phyloP scores from a whole-genome alignment of 129 eudicot genomes.

The Saussurea involucrata region DNA sequence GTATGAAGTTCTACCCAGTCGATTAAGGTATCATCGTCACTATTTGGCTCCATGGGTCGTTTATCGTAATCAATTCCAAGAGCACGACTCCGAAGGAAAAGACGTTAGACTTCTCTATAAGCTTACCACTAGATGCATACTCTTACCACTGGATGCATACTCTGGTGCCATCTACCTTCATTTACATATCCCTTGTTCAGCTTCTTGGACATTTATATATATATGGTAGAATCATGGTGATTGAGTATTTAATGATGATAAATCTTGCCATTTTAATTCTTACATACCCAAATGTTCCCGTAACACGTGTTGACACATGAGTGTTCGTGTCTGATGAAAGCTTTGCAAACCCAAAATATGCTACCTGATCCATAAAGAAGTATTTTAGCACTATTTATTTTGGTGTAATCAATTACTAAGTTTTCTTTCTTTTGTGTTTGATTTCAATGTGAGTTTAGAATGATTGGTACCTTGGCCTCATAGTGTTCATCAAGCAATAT shows the following conservation, averaged over 20 bases:
- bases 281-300: constrained; percentile 85
- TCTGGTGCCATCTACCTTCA: constrained; percentile 77
- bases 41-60: constrained; percentile 44
- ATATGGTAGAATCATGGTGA: constrained; percentile 1
- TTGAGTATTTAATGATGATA: not conserved
- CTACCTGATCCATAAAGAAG: constrained; percentile 40
- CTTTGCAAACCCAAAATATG: constrained; percentile 84
- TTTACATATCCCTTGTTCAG: not conserved
- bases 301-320: constrained; percentile 79
- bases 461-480: constrained; percentile 50
- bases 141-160: constrained; percentile 73
- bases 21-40: constrained; percentile 58
- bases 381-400: constrained; percentile 2
- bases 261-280: no score
- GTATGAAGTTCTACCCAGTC: constrained; percentile 58
- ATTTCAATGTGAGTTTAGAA: not conserved
- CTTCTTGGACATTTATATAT: not conserved
- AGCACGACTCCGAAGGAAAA: constrained; percentile 73
- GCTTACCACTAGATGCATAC: constrained; percentile 71
- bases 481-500: constrained; percentile 44
- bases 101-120: constrained; percentile 71
- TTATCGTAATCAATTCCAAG: constrained; percentile 68
- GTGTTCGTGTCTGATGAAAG: constrained; percentile 61
- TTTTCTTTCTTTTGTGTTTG: not conserved
- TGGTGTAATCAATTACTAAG: not conserved